These are phyloP conservation scores for Stramenopiles sp. DNA, from an alignment of 352 stramenopile species.

Conservation along the genomic window DNA sequence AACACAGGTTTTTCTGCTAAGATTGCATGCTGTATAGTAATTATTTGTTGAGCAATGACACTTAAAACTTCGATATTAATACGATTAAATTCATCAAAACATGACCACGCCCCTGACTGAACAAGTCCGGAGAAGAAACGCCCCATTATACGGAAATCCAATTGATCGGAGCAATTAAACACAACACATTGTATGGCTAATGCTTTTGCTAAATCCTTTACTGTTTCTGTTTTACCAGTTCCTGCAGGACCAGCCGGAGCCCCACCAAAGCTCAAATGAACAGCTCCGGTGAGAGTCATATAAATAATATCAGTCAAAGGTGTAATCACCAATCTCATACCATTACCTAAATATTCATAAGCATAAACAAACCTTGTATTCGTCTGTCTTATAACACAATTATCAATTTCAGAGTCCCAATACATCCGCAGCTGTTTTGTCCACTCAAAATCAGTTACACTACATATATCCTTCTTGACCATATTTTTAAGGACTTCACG, in stretches of 20 bases:
- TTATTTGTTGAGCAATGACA: conserved; percentile 71
- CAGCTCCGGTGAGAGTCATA: conserved; percentile 68
- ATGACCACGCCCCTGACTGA: conserved; percentile 58
- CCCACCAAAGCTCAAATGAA: conserved; percentile 52
- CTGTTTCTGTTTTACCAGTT: conserved; percentile 71
- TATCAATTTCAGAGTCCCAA: conserved; percentile 51
- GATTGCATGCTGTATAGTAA: conserved; percentile 68
- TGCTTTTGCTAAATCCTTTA: conserved; percentile 53
- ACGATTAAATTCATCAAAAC: conserved; percentile 80
- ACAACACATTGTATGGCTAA: conserved; percentile 65
- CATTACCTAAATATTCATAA: conserved; percentile 82
- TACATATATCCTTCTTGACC: conserved; percentile 36
- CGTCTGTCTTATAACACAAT: conserved; percentile 24
- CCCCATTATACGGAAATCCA: conserved; percentile 85
- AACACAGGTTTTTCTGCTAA: conserved; percentile 41
- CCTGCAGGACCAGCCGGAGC: conserved; percentile 53
- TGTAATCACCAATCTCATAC: conserved; percentile 70
- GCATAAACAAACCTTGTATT: conserved; percentile 30
- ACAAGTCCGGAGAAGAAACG: conserved; percentile 65
- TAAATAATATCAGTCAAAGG: conserved; percentile 75
- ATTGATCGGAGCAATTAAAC: conserved; percentile 68
- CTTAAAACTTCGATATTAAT: conserved; percentile 76
- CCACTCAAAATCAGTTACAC: conserved; percentile 65
- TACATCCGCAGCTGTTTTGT: conserved; percentile 71
- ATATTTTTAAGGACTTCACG: conserved; percentile 64